Evolutionary conservation across 768 basidiomycete genomes (phyloP), one percentile per base, ranked within the genome.

Genomic region (Tremella yokohamensis): DNA sequence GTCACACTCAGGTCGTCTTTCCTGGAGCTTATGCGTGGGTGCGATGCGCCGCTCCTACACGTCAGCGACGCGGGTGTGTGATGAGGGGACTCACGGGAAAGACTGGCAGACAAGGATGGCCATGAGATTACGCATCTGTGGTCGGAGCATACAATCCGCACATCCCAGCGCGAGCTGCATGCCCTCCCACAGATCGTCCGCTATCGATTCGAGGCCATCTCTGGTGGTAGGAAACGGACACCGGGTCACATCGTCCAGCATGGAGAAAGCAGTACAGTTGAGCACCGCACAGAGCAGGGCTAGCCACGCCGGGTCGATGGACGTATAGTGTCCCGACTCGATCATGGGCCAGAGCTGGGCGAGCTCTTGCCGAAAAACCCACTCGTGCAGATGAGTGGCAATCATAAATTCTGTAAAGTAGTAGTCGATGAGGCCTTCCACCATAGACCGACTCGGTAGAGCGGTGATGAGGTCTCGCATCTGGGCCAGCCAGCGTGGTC

Each of bases 301-400:
- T 8, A 56, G 47, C 54, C 54, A 56, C 4, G 42, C 54, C 11
- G 54, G 54, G 29, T 56, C 54, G 40, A 56, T 49, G 44, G 47
- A 34, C 11, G 34, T 24, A 34, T 18, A 18, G 20, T 20, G n/a
- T n/a, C 25, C 34, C 18, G 25, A 13, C 42, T 47, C n/a, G 8
- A 42, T 11, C 40, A 56, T 18, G n/a, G 42, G 18, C 15, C 22
- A 42, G 26, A 56, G 37, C 24, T 48, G 54, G 8, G n/a, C 26
- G 2, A 56, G 45, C 26, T 56, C 54, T 18, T 56, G 44, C 11
- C 40, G 42, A 26, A 56, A 56, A 12, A 56, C 54, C 11, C n/a
- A 16, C 24, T 49, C 40, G 19, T 56, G 54, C 8, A 52, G 13
- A 12, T 34, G 29, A 1, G 13, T 16, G 26, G 24, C 51, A 34